phyloP scores from a whole-genome alignment of 176 grass and related monocot genomes.

The Carex myosuroides region DNA sequence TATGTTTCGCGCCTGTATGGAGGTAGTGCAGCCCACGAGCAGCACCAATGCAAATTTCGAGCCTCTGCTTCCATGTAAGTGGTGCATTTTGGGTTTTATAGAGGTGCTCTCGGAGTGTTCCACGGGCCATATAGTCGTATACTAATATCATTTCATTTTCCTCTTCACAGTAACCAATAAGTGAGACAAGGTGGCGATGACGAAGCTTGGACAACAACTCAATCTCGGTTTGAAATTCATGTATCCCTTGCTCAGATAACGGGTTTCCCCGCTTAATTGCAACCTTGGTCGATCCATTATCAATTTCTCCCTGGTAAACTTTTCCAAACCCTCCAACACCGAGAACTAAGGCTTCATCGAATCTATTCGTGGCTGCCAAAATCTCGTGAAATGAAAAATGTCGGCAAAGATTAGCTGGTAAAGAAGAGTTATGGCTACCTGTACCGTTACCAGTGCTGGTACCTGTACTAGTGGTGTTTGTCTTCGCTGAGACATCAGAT shows the following conservation, averaged over 20 bases:
- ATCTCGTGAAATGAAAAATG: conserved; percentile 33
- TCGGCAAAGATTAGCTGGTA: conserved; percentile 33
- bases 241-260: conserved; percentile 30
- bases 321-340: conserved; percentile 42
- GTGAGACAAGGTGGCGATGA: conserved; percentile 41
- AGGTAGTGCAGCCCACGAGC: conserved; percentile 39
- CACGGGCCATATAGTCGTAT: conserved; percentile 46
- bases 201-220: conserved; percentile 32
- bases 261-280: conserved; percentile 37
- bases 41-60: conserved; percentile 41
- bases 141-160: conserved; percentile 46
- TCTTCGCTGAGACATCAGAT: background rate
- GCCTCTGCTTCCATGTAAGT: conserved; percentile 30
- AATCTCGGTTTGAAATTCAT: conserved; percentile 41
- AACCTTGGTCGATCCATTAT: conserved; percentile 28
- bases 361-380: conserved; percentile 27
- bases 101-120: conserved; percentile 36
- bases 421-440: conserved; percentile 14
- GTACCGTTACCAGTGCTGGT: background rate
- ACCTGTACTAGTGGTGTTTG: conserved; percentile 15
- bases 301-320: conserved; percentile 31
- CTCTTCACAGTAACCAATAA: conserved; percentile 46
- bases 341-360: conserved; percentile 33
- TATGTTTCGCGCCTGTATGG: conserved; percentile 24
- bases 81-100: conserved; percentile 35